Base-by-base conservation (phyloP, 164 flowering plant species). In the Stephania yunnanensis region DNA sequence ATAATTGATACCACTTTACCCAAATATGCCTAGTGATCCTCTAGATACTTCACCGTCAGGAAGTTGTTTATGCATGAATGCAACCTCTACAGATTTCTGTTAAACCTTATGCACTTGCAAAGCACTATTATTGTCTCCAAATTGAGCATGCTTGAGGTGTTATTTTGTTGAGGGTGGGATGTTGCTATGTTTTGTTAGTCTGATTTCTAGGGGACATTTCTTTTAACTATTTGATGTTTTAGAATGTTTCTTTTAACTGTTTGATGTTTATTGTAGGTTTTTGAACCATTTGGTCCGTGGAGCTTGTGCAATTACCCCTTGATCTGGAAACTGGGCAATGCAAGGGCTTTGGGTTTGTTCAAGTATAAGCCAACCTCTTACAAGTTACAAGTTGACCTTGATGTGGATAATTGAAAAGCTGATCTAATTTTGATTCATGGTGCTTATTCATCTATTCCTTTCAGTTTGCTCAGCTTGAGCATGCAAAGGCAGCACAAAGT, bases 211-310 rank as follows among this genome's bases (percentile, higher is more conserved):
- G 25, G 25, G 1, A 61, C n/a, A 61, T n/a, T 50, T 61, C 66
- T 61, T 61, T 7, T 19, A 25, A 17, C 15, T 50, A 11, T 25
- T 61, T 61, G 42, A 36, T 36, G 42, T 36, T 36, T 36, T 36
- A 36, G 42, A 36, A 36, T 36, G 42, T 36, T 36, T 36, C 2
- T 15, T 52, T 17, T 64, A 44, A 65, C 31, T 67, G 31, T 29
- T 7, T 55, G 68, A 30, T 76, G 70, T 15, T 11, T 70, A 44
- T 70, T 71, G 30, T 80, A 94, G 98, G 87, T 94, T 74, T 95
- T 95, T 83, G 99, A 95, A 82, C 90, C 99, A 10, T 95, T 93
- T 87, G 99, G 99, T 68, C 87, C 89, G 98, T 95, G 77, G 99
- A 95, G 86, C 89, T 92, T 72, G 94, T 95, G 73, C 98, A 93